Evolutionary conservation across 352 stramenopile species (phyloP), one percentile per base, ranked within the genome.

Genomic region (Pythium brachiatum): DNA sequence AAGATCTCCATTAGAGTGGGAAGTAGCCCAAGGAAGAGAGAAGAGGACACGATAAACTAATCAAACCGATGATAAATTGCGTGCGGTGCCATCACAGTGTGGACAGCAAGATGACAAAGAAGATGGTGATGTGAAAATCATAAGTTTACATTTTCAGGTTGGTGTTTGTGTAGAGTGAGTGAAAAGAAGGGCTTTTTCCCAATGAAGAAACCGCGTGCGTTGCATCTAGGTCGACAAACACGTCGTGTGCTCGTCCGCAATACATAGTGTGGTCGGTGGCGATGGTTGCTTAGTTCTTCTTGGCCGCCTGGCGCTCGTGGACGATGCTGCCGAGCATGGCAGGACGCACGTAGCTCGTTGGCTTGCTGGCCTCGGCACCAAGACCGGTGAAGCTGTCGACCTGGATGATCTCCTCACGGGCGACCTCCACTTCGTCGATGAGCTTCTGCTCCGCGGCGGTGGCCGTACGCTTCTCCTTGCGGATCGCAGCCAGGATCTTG

Each of bases 321-420:
- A 75, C 54, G 36, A 70, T 68, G 62, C 62, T 96, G 48, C 82
- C 83, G 21, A 77, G 31, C 38, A 98, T 79, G 51, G 81, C 96
- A 0, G 96, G 96, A 62, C 96, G 80, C 15, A 96, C 78, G 66
- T 98, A 98, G 72, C 84, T 87, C 52, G 78, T 76, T n/a, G 88
- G 76, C 69, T 90, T 75, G 57, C 70, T 70, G 20, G 89, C 83
- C 62, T 97, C 87, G 6, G 79, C 74, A 27, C 93, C 96, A 5
- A 98, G 74, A 16, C 88, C 78, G 44, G 96, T 81, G 68, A 98
- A 98, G 46, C 72, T 86, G 78, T 98, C 83, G 47, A 99, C 97
- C 76, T 99, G 97, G 75, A 99, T 98, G 73, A 99, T 96, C 23
- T 93, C 69, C 83, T 99, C 95, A 38, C 97, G 90, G 32, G 97